phyloP scores from a whole-genome alignment of 257 asterid species.

The Jacaranda mimosifolia region DNA sequence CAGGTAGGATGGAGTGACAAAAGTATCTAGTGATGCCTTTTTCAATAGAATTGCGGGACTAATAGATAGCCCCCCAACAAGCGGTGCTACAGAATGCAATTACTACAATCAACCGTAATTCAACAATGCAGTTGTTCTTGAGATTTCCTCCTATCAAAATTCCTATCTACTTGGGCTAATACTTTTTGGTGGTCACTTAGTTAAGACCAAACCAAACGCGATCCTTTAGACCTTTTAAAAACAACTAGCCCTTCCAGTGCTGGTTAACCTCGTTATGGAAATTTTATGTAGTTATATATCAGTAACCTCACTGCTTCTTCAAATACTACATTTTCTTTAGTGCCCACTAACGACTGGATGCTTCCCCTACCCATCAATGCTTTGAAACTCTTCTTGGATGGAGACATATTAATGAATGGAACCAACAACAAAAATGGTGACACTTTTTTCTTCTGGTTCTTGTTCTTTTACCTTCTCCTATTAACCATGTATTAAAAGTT shows the following conservation, averaged over 20 bases:
- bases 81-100: slow-evolving; percentile 51
- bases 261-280: slow-evolving; percentile 50
- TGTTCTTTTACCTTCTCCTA: not conserved
- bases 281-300: slow-evolving; percentile 13
- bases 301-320: slow-evolving; percentile 36
- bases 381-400: slow-evolving; percentile 52
- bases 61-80: too few relatives aligned
- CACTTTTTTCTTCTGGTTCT: not conserved
- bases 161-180: slow-evolving; percentile 55
- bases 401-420: slow-evolving; percentile 52
- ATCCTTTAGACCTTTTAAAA: slow-evolving; percentile 46
- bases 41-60: too few relatives aligned
- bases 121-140: not conserved
- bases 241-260: slow-evolving; percentile 25
- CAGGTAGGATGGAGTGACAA: too few relatives aligned
- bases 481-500: too few relatives aligned
- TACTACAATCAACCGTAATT: slow-evolving; percentile 25
- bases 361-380: slow-evolving; percentile 79
- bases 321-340: slow-evolving; percentile 40
- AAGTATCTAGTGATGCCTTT: too few relatives aligned
- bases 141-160: slow-evolving; percentile 32
- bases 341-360: slow-evolving; percentile 53
- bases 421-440: slow-evolving; percentile 62
- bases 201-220: slow-evolving; percentile 48
- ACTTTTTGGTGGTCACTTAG: slow-evolving; percentile 61